Percentiles rank a stretch among this genome's conserved stretches.
Conservation (phyloP, 1,284 basidiomycete species). For the Tilletiopsis washingtonensis region DNA sequence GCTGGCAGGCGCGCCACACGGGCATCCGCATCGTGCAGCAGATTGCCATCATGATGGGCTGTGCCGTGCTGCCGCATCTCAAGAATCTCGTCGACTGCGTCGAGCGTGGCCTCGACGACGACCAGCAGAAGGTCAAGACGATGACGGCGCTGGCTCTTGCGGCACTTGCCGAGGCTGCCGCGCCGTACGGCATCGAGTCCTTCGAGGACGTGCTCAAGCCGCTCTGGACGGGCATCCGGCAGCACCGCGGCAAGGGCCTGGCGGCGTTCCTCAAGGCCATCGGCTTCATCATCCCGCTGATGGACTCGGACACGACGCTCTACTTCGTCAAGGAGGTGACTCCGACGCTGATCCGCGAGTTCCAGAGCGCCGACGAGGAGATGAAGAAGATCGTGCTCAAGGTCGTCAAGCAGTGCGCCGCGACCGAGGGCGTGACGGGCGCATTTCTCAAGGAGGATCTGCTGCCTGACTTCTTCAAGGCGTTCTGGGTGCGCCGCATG, state of each 20-base stretch:
- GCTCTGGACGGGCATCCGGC: constrained; percentile 92
- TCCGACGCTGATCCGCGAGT: constrained; percentile 76
- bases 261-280: constrained; percentile 98
- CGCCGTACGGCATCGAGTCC: constrained; percentile 98
- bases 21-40: constrained; percentile 99
- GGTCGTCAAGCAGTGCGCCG: constrained; percentile 97
- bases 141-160: constrained; percentile 98
- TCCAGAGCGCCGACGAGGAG: constrained; percentile 98
- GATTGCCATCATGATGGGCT: constrained; percentile 99
- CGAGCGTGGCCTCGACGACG: constrained; percentile 88
- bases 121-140: constrained; percentile 97
- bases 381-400: constrained; percentile 99
- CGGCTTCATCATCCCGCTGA: constrained; percentile 97
- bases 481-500: constrained; percentile 93
- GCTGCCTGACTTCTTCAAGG: constrained; percentile 97
- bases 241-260: constrained; percentile 94
- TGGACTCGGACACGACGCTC: constrained; percentile 74
- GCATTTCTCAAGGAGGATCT: constrained; percentile 71
- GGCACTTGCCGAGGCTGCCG: constrained; percentile 90
- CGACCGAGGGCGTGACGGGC: constrained; percentile 63
- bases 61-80: constrained; percentile 93
- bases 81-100: constrained; percentile 95
- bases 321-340: constrained; percentile 47
- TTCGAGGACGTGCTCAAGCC: constrained; percentile 98
- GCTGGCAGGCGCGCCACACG: constrained; percentile 98